phyloP scores from a whole-genome alignment of 2,329 filamentous ascomycete genomes.

The Cladophialophora psammophila region DNA sequence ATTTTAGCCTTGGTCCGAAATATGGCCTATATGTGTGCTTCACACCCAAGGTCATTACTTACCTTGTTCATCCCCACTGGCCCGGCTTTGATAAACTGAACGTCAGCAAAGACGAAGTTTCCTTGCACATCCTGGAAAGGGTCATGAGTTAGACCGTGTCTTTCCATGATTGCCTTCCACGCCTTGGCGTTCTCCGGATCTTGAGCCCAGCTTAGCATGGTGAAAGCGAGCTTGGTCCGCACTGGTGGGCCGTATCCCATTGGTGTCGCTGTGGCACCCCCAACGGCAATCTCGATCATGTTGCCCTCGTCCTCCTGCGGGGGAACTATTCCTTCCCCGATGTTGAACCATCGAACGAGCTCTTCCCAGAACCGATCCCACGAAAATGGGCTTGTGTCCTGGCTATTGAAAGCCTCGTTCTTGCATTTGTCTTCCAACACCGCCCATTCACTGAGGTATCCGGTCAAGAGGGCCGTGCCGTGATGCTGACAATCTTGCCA shows the following conservation, averaged over 20 bases:
- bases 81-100: slow-evolving; percentile 30
- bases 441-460: slow-evolving; percentile 60
- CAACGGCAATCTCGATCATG: slow-evolving; percentile 24
- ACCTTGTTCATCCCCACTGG: slow-evolving; percentile 38
- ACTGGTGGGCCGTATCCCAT: slow-evolving; percentile 48
- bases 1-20: background rate
- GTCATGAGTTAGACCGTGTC: slow-evolving; percentile 40
- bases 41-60: too few species aligned
- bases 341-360: slow-evolving; percentile 55
- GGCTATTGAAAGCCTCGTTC: slow-evolving; percentile 60
- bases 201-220: slow-evolving; percentile 56
- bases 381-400: slow-evolving; percentile 56
- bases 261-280: slow-evolving; percentile 41
- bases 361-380: slow-evolving; percentile 59
- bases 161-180: slow-evolving; percentile 55
- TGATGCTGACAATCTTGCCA: slow-evolving; percentile 57
- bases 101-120: slow-evolving; percentile 39
- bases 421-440: slow-evolving; percentile 51
- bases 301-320: slow-evolving; percentile 42
- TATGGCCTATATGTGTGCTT: background rate
- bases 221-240: slow-evolving; percentile 51
- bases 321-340: slow-evolving; percentile 45
- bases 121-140: slow-evolving; percentile 40
- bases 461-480: slow-evolving; percentile 55
- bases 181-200: slow-evolving; percentile 52